phyloP scores from a whole-genome alignment of 2,329 filamentous ascomycete genomes.

The Colletotrichum viniferum region DNA sequence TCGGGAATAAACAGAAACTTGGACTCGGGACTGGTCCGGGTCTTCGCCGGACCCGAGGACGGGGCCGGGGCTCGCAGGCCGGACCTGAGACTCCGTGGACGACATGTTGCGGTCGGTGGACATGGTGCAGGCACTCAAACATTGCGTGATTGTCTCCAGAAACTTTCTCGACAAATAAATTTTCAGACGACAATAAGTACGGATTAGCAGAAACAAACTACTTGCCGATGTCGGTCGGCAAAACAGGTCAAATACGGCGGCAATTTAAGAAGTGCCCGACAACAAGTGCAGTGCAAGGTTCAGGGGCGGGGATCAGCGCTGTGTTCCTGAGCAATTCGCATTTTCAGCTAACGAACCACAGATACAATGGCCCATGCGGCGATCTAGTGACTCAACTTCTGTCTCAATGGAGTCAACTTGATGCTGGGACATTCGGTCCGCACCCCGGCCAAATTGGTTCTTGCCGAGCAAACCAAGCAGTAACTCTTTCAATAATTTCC shows the following conservation, averaged over 20 bases:
- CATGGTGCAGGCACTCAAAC: not conserved
- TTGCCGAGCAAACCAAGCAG: not conserved
- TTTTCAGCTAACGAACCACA: not conserved
- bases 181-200: not conserved
- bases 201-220: not conserved
- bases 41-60: not conserved
- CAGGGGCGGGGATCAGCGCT: not conserved
- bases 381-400: not conserved
- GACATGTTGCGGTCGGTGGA: not conserved
- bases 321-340: not conserved
- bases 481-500: fast-evolving
- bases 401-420: not conserved
- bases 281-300: not conserved
- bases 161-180: not conserved
- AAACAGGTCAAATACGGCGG: not conserved
- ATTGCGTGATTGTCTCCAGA: not conserved
- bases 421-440: not conserved
- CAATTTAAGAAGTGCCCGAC: not conserved
- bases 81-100: not conserved
- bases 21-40: not conserved
- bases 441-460: not conserved
- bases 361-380: not conserved
- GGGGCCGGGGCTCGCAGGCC: not conserved
- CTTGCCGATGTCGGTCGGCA: not conserved
- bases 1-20: not conserved